Evolutionary conservation across 495 filamentous ascomycete genomes (phyloP).

Genomic region (Aspergillus nanangensis): DNA sequence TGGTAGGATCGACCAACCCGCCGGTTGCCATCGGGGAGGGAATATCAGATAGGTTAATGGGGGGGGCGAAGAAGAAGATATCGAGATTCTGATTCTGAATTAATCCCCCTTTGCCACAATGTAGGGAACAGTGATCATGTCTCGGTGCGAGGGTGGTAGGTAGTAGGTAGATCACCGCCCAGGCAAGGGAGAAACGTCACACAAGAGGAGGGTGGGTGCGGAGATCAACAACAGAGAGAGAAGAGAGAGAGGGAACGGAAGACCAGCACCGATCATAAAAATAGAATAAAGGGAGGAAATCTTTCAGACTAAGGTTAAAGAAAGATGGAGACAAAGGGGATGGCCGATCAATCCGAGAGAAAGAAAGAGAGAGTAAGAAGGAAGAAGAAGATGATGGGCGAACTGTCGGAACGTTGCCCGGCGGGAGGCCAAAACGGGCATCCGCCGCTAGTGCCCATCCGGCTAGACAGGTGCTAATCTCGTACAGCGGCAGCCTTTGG

Average conservation of each 20-base stretch:
- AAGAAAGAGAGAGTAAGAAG: background rate
- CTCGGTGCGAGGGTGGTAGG: slow-evolving; percentile 7
- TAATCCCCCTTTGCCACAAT: background rate
- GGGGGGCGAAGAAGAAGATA: too few species aligned
- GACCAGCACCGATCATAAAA: slow-evolving; percentile 10
- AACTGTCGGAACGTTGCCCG: slow-evolving; percentile 9
- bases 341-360: background rate
- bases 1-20: slow-evolving; percentile 43
- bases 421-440: slow-evolving; percentile 9
- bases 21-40: slow-evolving; percentile 27
- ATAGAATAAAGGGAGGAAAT: background rate
- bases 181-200: slow-evolving; percentile 19
- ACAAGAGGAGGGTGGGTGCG: slow-evolving; percentile 1
- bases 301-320: slow-evolving; percentile 2
- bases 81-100: background rate
- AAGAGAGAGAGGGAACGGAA: background rate
- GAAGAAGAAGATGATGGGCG: background rate
- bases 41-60: background rate
- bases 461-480: slow-evolving; percentile 10
- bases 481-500: background rate
- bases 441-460: slow-evolving; percentile 10
- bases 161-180: slow-evolving; percentile 3
- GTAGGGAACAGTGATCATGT: slow-evolving; percentile 8
- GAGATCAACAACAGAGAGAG: background rate
- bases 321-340: background rate